Percentiles rank a stretch among this genome's conserved stretches.
phyloP scores from a whole-genome alignment of 73 alveolate species.

The Stentor coeruleus region DNA sequence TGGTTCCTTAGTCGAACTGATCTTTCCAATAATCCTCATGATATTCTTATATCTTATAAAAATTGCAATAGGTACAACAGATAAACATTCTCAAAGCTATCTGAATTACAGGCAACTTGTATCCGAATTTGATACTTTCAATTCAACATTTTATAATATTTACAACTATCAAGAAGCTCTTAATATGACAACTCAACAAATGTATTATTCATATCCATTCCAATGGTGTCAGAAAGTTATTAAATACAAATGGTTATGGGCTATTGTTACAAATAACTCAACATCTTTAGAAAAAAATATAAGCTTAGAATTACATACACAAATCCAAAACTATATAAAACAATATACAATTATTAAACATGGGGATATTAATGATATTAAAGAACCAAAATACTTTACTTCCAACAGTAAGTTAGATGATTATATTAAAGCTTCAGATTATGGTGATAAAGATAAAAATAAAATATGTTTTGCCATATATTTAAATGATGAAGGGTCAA shows the following conservation, averaged over 20 bases:
- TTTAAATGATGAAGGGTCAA: not conserved
- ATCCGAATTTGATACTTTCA: not conserved
- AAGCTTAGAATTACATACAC: too few species aligned
- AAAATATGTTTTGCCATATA: conserved; percentile 15
- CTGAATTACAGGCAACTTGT: not conserved
- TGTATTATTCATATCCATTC: not conserved
- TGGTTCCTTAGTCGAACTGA: conserved; percentile 64
- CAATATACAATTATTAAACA: too few species aligned
- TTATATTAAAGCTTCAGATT: not conserved
- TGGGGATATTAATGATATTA: too few species aligned
- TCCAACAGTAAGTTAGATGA: not conserved
- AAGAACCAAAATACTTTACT: not conserved
- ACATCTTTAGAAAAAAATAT: too few species aligned
- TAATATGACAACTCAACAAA: not conserved
- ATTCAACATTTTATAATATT: not conserved
- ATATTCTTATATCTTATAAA: conserved; percentile 29
- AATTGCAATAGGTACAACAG: not conserved
- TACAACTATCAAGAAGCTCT: not conserved
- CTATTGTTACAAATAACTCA: not conserved
- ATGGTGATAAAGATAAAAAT: not conserved
- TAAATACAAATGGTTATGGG: not conserved
- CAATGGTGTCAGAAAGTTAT: not conserved
- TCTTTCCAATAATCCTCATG: conserved; percentile 63
- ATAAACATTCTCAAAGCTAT: not conserved
- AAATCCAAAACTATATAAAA: too few species aligned